Base-by-base conservation (phyloP, 345 rosid genomes). In the Gossypium bickii region DNA sequence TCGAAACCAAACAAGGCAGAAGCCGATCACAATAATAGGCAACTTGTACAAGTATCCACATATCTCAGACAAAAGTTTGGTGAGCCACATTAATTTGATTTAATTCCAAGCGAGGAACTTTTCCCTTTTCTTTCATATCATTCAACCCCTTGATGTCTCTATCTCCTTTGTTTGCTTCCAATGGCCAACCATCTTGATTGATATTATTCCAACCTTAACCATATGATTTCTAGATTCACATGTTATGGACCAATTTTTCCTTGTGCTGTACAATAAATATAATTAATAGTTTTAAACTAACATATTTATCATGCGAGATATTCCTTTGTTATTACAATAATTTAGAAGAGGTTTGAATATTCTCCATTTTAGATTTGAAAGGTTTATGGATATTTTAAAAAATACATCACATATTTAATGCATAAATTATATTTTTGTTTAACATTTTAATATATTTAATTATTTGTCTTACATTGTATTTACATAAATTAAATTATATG, bases 91-190 rank as follows among this genome's bases (percentile, higher is more conserved):
- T 69, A 1, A 51, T 27, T 51, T 51, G 60, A 24, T 52, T 27
- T 57, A 57, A 22, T 57, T 52, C 25, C 60, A 29, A 70, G 60
- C 73, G 7, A 6, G 60, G 24, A 48, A 25, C 24, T n/a, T 43
- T 20, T 65, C 34, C 53, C 12, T 20, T 66, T 66, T 68, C 44
- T 68, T 68, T 70, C 60, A 52, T 51, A 52, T 17, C 47, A 70
- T 51, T 70, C 59, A 70, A 70, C 2, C 13, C 16, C 17, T 57
- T 51, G 27, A 58, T 75, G 82, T 81, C 77, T 77, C 76, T 73
- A 64, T 73, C 82, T 82, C 58, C 47, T 55, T 72, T 82, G 85
- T 75, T 79, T 65, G 55, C 77, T 67, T 69, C 72, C 25, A 27
- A 16, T 69, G 45, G 16, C 59, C 72, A 9, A 70, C 52, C 60